phyloP scores from a whole-genome alignment of 208 protist genomes.

The Acanthamoeba royreba region DNA sequence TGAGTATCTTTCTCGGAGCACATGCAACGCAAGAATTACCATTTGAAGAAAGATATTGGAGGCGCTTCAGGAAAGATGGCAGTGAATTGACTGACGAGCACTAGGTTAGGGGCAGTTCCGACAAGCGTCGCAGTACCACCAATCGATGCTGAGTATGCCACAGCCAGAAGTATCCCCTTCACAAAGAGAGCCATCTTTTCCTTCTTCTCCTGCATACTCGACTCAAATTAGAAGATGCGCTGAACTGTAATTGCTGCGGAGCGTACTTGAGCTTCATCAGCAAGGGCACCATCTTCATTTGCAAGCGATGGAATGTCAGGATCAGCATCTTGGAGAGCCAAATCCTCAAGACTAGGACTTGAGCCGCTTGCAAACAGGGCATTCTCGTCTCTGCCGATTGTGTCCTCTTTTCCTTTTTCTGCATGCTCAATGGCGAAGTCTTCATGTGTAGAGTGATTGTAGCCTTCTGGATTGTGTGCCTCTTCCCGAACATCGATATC shows the following conservation, averaged over 20 bases:
- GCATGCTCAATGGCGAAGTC: not conserved
- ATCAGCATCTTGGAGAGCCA: not conserved
- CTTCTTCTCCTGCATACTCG: not conserved
- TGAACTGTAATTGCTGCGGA: too few relatives aligned
- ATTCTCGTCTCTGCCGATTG: too few relatives aligned
- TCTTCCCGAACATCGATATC: not conserved
- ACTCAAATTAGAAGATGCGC: not conserved
- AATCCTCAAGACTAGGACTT: not conserved
- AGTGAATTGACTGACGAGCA: not conserved
- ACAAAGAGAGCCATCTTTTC: not conserved
- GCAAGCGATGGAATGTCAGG: not conserved
- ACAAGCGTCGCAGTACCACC: not conserved
- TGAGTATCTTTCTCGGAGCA: too few relatives aligned
- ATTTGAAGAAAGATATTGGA: not conserved
- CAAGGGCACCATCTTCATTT: not conserved
- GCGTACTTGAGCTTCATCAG: not conserved
- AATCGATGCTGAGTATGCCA: not conserved
- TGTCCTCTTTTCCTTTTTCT: not conserved
- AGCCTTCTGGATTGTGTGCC: not conserved
- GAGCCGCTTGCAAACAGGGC: not conserved
- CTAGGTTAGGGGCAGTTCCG: not conserved
- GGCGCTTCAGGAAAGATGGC: not conserved
- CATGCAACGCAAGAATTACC: too few relatives aligned
- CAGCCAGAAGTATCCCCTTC: not conserved
- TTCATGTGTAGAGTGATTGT: not conserved